Base-by-base conservation (phyloP, 768 basidiomycete species). In the Serendipita sp. region DNA sequence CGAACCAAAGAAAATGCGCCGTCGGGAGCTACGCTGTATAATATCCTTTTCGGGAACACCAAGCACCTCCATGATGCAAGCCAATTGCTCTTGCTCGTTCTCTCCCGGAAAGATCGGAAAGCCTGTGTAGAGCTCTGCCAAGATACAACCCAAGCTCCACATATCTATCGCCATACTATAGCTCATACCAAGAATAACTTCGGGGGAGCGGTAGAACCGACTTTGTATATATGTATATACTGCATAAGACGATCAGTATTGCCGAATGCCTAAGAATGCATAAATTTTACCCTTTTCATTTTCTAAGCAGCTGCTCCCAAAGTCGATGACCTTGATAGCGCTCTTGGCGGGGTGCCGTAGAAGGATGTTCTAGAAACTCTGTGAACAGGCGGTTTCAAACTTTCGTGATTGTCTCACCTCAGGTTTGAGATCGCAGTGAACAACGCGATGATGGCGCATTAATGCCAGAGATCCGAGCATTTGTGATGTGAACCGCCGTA, bases 161-260 rank as follows among this genome's bases (percentile, higher is more conserved):
- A 99, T 99, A 72, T 98, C 92, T 67, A 94, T 95, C 37, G 90
- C 93, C 92, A 96, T 98, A 72, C 95, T 91, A 73, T 99, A 99
- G 73, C 93, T 96, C 88, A 95, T 91, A 63, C 96, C 96, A 44
- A 99, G 82, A 64, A 99, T 99, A 69, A 99, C 95, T 75, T 99
- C 96, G 2, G 96, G 96, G 18, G 93, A 96, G n/a, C 96, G 91
- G 76, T 99, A 99, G 78, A 99, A 99, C 45, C 96, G 90, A 76
- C 92, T 95, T 74, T 98, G 96, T 68, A 99, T 98, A 72, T 99
- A 99, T 1, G 96, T 99, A 74, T 98, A 99, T 67, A 99, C 96
- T 99, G 67, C 31, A 60, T 3, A 29, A 46, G 50, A 65, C 46
- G 53, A 23, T 1, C 3, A 40, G 46, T 46, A 36, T 36, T 6